These are phyloP conservation scores for Paramarasmius palmivorus DNA, from an alignment of 1,284 basidiomycete genomes.

Conservation along the genomic window DNA sequence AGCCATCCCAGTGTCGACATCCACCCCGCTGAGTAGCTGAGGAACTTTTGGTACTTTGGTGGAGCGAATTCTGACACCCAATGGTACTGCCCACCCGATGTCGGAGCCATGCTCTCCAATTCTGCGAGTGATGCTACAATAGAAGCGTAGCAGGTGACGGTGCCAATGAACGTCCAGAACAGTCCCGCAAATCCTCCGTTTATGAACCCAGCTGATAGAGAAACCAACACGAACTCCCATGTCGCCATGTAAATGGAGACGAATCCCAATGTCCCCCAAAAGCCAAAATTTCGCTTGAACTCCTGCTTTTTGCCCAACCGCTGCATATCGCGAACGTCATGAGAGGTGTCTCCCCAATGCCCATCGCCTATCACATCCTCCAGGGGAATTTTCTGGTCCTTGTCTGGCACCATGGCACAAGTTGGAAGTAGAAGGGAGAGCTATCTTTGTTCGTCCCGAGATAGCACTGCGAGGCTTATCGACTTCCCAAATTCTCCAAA, in stretches of 20 bases:
- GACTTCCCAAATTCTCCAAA: no score
- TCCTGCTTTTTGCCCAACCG: constrained; percentile 1
- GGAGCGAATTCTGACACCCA: constrained; percentile 2
- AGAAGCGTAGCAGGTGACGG: background rate
- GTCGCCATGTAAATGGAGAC: constrained; percentile 1
- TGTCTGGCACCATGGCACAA: no score
- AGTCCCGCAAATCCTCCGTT: constrained; percentile 1
- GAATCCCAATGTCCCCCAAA: background rate
- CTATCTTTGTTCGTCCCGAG: no score
- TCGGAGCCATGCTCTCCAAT: background rate
- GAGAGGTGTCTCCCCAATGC: no score
- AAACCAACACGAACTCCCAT: background rate
- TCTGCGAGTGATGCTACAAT: background rate
- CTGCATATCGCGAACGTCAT: background rate
- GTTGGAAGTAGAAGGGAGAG: no score
- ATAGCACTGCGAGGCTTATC: no score
- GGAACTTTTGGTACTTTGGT: background rate
- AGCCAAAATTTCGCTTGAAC: background rate
- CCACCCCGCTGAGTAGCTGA: background rate
- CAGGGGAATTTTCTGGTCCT: no score
- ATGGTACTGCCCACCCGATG: background rate
- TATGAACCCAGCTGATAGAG: background rate
- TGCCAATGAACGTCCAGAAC: background rate
- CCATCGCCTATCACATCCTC: no score
- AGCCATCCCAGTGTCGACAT: background rate